Evolutionary conservation across 2,329 filamentous ascomycete genomes (phyloP), one percentile per base, ranked within the genome.

Genomic region (Colletotrichum brevisporum): DNA sequence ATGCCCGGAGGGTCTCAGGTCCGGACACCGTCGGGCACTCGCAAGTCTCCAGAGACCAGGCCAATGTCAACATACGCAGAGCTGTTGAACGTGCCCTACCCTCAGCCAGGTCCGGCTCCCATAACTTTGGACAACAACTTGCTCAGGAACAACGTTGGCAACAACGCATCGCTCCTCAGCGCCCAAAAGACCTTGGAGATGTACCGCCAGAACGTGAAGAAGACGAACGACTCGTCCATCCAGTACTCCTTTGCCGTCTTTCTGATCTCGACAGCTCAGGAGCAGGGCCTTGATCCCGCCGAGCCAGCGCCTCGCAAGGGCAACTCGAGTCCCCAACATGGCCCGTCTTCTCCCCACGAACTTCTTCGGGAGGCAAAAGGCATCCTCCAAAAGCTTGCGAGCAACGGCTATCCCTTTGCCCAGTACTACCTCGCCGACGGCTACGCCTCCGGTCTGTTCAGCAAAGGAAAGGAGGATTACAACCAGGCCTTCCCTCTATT

Each of bases 371-470:
- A 99, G 85, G 95, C 96, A 68, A 93, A 94, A 77, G 90, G 91
- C 70, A 98, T 98, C 75, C 83, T 99, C 52, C 94, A 97, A 81
- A 92, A 91, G 71, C 86, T 98, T 59, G 88, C 95, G 18, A 95
- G 95, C 81, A 91, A 90, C 67, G 94, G 94, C 53, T 98, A 98
- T 78, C 96, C 96, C 1, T 98, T 98, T 80, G 96, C 96, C 4
- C 96, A 99, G 79, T 99, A 99, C 82, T 98, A 98, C 79, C 89
- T 99, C 13, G 96, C 91, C 21, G 96, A 99, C 78, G 96, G 96
- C 1, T 97, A 94, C 78, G 94, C 94, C 2, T 98, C 95, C 6
- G 96, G 96, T 0, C 85, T 99, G 26, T 98, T 99, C 81, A 97
- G 90, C 83, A 98, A 98, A 80, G 94, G 94, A 71, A 97, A 95